phyloP scores from a whole-genome alignment of 139 green algal species.

The Chlamydomonas sp. region DNA sequence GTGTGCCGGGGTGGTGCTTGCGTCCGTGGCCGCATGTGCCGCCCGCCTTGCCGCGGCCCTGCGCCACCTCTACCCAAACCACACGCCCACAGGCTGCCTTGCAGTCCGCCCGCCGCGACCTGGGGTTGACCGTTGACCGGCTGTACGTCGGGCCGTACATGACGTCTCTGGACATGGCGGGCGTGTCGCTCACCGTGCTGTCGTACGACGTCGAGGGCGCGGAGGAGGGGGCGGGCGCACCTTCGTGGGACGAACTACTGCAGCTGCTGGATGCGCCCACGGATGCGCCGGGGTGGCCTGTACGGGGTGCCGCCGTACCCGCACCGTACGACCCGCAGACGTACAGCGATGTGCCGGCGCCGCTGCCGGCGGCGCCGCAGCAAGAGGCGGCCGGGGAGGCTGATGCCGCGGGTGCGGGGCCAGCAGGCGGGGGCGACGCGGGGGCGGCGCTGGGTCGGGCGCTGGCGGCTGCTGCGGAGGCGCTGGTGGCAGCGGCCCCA shows the following conservation, averaged over 20 bases:
- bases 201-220: conserved; percentile 16
- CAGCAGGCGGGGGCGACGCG: neutral
- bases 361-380: neutral
- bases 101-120: too few relatives aligned
- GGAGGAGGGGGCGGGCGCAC: neutral
- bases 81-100: too few relatives aligned
- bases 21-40: too few relatives aligned
- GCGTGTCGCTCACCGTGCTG: conserved; percentile 60
- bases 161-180: conserved; percentile 86
- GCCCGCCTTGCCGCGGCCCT: too few relatives aligned
- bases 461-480: conserved; percentile 44
- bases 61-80: too few relatives aligned
- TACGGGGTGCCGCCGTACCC: neutral
- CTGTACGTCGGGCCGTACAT: conserved; percentile 78
- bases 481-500: conserved; percentile 49
- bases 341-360: neutral
- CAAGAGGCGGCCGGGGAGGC: neutral
- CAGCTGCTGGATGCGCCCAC: conserved; percentile 68
- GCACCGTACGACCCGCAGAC: conserved; percentile 8
- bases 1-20: too few relatives aligned
- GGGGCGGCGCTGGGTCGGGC: conserved; percentile 22
- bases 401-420: neutral
- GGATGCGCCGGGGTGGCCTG: conserved; percentile 41
- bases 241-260: conserved; percentile 45
- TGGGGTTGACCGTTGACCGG: too few relatives aligned